Percentiles rank a stretch among this genome's conserved stretches.
Conservation (phyloP, 257 asterid species). For the Solanum dulcamara region DNA sequence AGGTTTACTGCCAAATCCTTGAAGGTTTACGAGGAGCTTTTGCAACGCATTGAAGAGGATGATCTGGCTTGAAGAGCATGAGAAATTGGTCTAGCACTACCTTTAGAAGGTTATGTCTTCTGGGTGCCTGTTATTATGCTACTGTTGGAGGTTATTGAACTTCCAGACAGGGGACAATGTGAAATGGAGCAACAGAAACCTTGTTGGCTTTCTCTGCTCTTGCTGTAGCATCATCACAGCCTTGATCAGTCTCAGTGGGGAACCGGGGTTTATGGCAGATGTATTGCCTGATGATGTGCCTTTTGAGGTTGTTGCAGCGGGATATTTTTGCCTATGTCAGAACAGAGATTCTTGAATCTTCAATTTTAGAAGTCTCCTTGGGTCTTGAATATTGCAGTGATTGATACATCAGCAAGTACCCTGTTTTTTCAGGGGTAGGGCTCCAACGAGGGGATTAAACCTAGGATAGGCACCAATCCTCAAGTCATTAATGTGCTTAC, state of each 20-base stretch:
- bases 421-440: background rate
- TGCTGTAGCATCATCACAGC: background rate
- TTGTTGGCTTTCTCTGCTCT: background rate
- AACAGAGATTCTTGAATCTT: background rate
- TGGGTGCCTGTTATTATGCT: background rate
- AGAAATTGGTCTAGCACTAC: slow-evolving; percentile 15
- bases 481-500: background rate
- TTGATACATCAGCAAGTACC: background rate
- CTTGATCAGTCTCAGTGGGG: background rate
- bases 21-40: slow-evolving; percentile 67
- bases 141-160: background rate
- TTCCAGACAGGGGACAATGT: background rate
- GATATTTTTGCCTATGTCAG: background rate
- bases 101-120: background rate
- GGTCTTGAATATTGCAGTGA: background rate
- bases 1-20: slow-evolving; percentile 45
- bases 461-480: background rate
- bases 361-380: background rate
- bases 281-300: background rate
- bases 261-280: background rate
- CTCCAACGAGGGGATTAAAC: background rate
- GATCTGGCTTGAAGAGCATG: slow-evolving; percentile 32
- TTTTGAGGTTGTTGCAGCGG: background rate
- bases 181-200: background rate
- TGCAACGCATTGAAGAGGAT: slow-evolving; percentile 77